phyloP scores from a whole-genome alignment of 2,329 filamentous ascomycete species.

The Alternaria consortialis region DNA sequence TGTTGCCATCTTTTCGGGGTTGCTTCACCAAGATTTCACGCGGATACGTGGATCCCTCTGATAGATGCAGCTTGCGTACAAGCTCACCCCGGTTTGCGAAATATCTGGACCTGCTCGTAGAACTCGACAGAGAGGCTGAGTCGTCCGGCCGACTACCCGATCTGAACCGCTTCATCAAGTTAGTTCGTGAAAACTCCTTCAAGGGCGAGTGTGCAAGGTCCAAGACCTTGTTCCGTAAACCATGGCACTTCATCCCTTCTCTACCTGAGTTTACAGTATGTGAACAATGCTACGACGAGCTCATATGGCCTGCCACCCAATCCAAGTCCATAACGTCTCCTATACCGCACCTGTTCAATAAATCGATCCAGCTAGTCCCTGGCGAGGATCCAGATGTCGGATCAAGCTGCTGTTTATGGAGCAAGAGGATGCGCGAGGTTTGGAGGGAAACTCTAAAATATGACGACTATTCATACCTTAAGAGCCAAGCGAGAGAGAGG shows the following conservation, averaged over 20 bases:
- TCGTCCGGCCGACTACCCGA: slow-evolving; percentile 57
- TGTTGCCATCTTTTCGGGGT: slow-evolving; percentile 76
- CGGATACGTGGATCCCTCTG: slow-evolving; percentile 50
- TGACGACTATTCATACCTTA: slow-evolving; percentile 73
- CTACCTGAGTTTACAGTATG: slow-evolving; percentile 85
- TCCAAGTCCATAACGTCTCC: slow-evolving; percentile 56
- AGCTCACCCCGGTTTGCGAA: slow-evolving; percentile 64
- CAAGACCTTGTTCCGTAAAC: slow-evolving; percentile 66
- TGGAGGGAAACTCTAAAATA: slow-evolving; percentile 73
- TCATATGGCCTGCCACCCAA: slow-evolving; percentile 73
- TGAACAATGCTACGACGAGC: slow-evolving; percentile 83
- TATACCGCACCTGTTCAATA: slow-evolving; percentile 54
- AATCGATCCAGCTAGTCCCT: slow-evolving; percentile 65
- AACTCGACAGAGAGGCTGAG: slow-evolving; percentile 58
- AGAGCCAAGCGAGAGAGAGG: slow-evolving; percentile 66
- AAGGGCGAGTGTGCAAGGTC: slow-evolving; percentile 70
- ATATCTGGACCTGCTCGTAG: slow-evolving; percentile 66
- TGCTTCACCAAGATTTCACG: slow-evolving; percentile 63
- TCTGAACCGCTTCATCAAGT: slow-evolving; percentile 68
- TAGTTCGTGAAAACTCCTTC: slow-evolving; percentile 61
- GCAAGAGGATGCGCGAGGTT: slow-evolving; percentile 76
- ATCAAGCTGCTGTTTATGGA: slow-evolving; percentile 80
- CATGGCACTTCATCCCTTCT: slow-evolving; percentile 81
- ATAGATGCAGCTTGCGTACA: slow-evolving; percentile 73
- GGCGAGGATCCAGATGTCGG: slow-evolving; percentile 54